These are phyloP conservation scores for Styphnolobium japonicum DNA, from an alignment of 306 rosid genomes.

Conservation along the genomic window DNA sequence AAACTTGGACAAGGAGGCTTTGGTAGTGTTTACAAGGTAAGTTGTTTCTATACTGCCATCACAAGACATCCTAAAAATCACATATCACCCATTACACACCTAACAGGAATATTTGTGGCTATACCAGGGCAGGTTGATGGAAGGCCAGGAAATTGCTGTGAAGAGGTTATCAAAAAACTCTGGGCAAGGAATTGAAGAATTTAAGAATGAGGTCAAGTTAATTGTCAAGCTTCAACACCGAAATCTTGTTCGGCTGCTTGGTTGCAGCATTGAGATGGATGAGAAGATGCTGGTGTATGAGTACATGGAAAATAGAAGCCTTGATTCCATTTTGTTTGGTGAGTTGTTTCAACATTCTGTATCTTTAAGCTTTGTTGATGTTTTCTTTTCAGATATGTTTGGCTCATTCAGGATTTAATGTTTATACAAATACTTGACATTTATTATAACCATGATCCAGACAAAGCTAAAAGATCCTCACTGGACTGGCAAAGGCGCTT, in stretches of 20 bases:
- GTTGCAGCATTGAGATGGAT: slow-evolving; percentile 63
- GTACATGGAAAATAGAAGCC: slow-evolving; percentile 78
- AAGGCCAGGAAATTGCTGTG: slow-evolving; percentile 64
- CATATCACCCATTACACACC: not conserved
- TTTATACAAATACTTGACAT: not conserved
- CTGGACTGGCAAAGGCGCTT: slow-evolving; percentile 65
- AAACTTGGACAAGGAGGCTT: slow-evolving; percentile 67
- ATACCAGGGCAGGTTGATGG: slow-evolving; percentile 60
- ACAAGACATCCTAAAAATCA: not conserved
- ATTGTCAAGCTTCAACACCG: slow-evolving; percentile 80
- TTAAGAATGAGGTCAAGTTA: slow-evolving; percentile 66
- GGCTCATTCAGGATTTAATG: not conserved
- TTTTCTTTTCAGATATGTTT: not conserved
- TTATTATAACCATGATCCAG: slow-evolving; percentile 30
- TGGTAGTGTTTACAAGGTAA: slow-evolving; percentile 55
- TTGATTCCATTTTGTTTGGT: slow-evolving; percentile 68
- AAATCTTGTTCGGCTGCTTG: slow-evolving; percentile 72
- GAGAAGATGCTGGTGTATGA: slow-evolving; percentile 78
- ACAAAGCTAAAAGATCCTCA: slow-evolving; percentile 36
- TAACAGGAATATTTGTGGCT: slow-evolving; percentile 11
- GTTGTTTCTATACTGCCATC: not conserved
- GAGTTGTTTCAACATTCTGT: slow-evolving; percentile 24
- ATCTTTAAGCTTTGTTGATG: not conserved
- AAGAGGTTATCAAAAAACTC: slow-evolving; percentile 72
- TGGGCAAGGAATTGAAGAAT: slow-evolving; percentile 76